phyloP scores from a whole-genome alignment of 371 early-diverging fungal species.

The Mucor indicus region DNA sequence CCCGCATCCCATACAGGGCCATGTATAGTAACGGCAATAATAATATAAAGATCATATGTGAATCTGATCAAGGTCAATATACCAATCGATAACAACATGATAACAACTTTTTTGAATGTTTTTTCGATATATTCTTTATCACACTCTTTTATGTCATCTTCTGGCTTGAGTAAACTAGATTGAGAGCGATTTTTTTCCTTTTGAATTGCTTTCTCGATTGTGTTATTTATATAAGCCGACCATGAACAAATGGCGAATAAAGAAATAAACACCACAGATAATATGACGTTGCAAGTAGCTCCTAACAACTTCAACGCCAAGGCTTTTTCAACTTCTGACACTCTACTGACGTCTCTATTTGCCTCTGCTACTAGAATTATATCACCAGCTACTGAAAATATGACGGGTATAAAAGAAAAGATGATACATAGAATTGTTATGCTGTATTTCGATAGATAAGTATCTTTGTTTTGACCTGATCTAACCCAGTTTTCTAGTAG shows the following conservation, averaged over 20 bases:
- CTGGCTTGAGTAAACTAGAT: neutral
- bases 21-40: neutral
- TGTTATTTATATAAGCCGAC: neutral
- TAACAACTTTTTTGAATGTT: neutral
- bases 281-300: neutral
- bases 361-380: conserved; percentile 1
- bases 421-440: neutral
- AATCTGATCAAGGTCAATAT: neutral
- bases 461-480: neutral
- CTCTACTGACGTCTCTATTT: neutral
- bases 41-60: conserved; percentile 5
- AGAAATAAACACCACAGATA: conserved; percentile 1
- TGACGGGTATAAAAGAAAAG: conserved; percentile 1
- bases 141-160: neutral
- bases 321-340: neutral
- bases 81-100: conserved; percentile 1
- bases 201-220: neutral
- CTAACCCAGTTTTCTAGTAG: conserved; percentile 7
- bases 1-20: conserved; percentile 8
- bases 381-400: conserved; percentile 3
- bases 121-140: neutral
- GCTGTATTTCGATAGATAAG: neutral
- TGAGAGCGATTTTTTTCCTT: too few species aligned
- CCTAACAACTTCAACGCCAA: conserved; percentile 4
- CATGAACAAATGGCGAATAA: neutral